A percentile compares a stretch with the other conserved stretches of the same genome.
phyloP scores from a whole-genome alignment of 2,329 filamentous ascomycete genomes.

The Tolypocladium ophioglossoides region DNA sequence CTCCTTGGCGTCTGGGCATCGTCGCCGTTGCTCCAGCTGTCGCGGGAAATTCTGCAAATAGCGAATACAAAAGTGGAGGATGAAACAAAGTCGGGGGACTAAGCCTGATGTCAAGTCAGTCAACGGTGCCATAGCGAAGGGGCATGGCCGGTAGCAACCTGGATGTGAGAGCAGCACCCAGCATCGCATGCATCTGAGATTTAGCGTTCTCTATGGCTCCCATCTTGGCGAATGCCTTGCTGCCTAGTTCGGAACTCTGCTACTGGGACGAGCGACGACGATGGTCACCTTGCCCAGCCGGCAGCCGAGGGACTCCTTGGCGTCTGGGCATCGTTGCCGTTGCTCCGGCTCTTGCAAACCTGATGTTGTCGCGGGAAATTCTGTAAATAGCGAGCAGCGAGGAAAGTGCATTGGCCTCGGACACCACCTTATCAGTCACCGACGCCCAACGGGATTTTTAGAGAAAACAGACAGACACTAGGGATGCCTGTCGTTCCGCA shows the following conservation, averaged over 20 bases:
- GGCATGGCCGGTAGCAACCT: not conserved
- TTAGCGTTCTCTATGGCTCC: not conserved
- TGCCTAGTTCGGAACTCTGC: not conserved
- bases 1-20: not conserved
- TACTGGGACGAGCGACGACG: not conserved
- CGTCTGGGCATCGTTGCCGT: not conserved
- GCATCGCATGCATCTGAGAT: not conserved
- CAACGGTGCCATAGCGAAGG: not conserved
- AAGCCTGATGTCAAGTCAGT: constrained; percentile 10
- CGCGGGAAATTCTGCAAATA: not conserved
- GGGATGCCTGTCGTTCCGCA: too few species aligned
- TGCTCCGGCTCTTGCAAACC: not conserved
- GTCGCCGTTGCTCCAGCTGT: not conserved
- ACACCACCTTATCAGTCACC: too few species aligned
- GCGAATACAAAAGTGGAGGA: not conserved
- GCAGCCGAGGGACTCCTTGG: not conserved
- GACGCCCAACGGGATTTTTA: too few species aligned
- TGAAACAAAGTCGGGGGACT: too few species aligned
- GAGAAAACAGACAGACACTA: too few species aligned
- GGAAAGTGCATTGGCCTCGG: too few species aligned
- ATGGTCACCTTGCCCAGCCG: not conserved
- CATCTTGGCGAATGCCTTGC: not conserved
- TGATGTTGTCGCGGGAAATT: not conserved
- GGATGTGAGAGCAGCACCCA: not conserved
- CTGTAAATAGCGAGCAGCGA: not conserved